A percentile compares a stretch with the other conserved stretches of the same genome.
Conservation (phyloP, 192 early-diverging fungal genomes). For the Dissophora globulifera region DNA sequence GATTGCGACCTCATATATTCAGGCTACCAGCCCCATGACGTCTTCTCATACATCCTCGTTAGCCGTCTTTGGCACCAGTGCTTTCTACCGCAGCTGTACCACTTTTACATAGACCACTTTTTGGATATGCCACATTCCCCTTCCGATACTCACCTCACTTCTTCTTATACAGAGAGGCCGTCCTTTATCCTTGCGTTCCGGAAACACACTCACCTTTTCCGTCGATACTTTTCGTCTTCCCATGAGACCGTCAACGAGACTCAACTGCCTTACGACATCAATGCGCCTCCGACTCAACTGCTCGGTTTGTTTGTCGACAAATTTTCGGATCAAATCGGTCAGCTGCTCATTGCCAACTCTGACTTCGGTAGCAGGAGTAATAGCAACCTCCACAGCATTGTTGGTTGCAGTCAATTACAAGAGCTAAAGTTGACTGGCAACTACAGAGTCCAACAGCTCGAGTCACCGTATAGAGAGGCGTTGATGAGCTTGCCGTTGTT, state of each 20-base stretch:
- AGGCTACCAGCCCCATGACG: not conserved
- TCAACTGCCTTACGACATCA: not conserved
- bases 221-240: not conserved
- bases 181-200: too few species aligned
- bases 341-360: not conserved
- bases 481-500: slow-evolving; percentile 5
- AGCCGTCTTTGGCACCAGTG: slow-evolving; percentile 18
- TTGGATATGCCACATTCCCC: not conserved
- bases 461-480: not conserved
- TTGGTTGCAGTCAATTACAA: not conserved
- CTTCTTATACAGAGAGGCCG: too few species aligned
- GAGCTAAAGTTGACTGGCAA: not conserved
- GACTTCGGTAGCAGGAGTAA: not conserved
- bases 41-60: slow-evolving; percentile 15
- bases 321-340: not conserved
- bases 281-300: too few species aligned
- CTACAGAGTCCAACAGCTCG: not conserved
- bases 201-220: not conserved
- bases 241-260: not conserved
- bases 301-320: too few species aligned
- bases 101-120: not conserved
- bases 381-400: not conserved
- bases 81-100: slow-evolving; percentile 17
- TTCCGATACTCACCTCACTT: too few species aligned
- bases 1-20: not conserved